Evolutionary conservation across 495 filamentous ascomycete species (phyloP).

Genomic region (Eremomyces bilateralis): DNA sequence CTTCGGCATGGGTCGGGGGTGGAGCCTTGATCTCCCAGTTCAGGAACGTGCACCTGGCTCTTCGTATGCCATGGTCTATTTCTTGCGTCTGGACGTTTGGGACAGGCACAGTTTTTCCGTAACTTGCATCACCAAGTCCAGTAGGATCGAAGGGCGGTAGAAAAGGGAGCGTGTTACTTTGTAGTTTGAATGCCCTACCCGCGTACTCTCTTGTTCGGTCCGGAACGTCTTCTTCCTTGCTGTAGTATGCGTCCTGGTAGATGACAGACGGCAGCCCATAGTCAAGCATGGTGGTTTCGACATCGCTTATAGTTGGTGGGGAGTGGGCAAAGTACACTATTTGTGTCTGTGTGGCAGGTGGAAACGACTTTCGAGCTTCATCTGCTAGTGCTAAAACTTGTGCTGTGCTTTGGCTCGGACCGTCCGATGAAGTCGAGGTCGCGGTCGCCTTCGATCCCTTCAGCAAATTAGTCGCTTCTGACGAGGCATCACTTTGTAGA

Average conservation of each 20-base stretch:
- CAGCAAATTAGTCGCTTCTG: no score
- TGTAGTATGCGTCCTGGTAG: constrained; percentile 76
- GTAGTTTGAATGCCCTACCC: constrained; percentile 64
- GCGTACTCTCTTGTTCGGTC: constrained; percentile 62
- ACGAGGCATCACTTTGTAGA: no score
- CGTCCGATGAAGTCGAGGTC: no score
- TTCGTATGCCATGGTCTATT: constrained; percentile 25
- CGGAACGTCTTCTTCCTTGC: constrained; percentile 71
- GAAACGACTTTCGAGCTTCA: no score
- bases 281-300: constrained; percentile 15
- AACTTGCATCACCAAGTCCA: constrained; percentile 31
- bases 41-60: constrained; percentile 28
- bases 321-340: constrained; percentile 12
- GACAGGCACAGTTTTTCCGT: constrained; percentile 24
- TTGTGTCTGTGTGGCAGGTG: no score
- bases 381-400: no score
- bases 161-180: constrained; percentile 50
- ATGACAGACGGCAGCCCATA: constrained; percentile 31
- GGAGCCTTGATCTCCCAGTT: constrained; percentile 42
- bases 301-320: constrained; percentile 16
- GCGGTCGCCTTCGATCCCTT: no score
- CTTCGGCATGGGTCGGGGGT: constrained; percentile 53
- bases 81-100: constrained; percentile 29
- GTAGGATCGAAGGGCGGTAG: constrained; percentile 58
- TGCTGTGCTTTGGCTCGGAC: no score